Conservation (phyloP, 2,329 filamentous ascomycete genomes). For the Ilyonectria destructans region DNA sequence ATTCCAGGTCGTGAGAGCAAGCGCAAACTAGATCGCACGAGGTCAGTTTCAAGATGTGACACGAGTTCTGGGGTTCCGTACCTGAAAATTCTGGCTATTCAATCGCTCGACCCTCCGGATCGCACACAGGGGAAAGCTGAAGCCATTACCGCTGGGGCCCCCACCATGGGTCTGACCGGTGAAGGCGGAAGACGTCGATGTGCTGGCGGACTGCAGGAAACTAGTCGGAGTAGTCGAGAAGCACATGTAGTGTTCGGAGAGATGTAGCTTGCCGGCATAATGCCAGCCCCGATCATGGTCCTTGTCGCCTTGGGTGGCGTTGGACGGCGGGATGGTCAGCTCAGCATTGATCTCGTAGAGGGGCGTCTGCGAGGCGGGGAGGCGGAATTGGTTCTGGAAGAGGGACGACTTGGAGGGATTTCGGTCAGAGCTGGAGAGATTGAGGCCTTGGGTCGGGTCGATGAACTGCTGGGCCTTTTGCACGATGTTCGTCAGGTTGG, state of each 20-base stretch:
- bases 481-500: conserved; percentile 83
- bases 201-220: conserved; percentile 86
- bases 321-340: conserved; percentile 86
- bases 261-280: conserved; percentile 92
- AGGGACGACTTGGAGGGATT: conserved; percentile 92
- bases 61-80: conserved; percentile 51
- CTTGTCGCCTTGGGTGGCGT: conserved; percentile 79
- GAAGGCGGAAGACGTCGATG: conserved; percentile 85
- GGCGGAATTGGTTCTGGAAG: conserved; percentile 96
- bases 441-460: conserved; percentile 86
- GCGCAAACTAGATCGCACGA: conserved; percentile 76
- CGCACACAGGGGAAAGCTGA: conserved; percentile 92
- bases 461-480: conserved; percentile 97
- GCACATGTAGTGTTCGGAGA: conserved; percentile 95
- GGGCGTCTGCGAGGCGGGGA: conserved; percentile 92
- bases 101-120: conserved; percentile 93
- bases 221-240: conserved; percentile 95
- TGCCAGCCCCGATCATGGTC: conserved; percentile 84
- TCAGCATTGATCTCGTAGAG: conserved; percentile 98
- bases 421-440: conserved; percentile 81
- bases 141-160: conserved; percentile 92
- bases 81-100: conserved; percentile 90
- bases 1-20: conserved; percentile 97
- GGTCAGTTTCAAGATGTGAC: conserved; percentile 26
- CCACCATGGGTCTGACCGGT: conserved; percentile 94